Evolutionary conservation across 2,329 filamentous ascomycete genomes (phyloP), one percentile per base, ranked within the genome.

Genomic region (Pseudopithomyces chartarum): DNA sequence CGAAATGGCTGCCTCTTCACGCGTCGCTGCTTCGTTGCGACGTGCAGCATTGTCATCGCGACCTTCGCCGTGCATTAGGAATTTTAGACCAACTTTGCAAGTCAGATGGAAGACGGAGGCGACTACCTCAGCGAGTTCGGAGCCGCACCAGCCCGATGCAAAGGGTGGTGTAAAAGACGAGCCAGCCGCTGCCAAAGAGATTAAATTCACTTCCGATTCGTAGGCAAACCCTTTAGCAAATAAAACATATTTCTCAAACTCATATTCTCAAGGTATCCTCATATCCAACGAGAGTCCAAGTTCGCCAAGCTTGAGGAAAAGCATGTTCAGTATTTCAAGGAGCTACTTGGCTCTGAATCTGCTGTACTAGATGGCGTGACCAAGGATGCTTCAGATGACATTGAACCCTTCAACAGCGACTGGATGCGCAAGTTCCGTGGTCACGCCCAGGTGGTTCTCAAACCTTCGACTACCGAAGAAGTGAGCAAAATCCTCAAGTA

Each of bases 351-450:
- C 54, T 84, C 85, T 47, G 86, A 89, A 34, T 90, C 90, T 34
- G 92, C 92, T 1, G 83, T 97, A 50, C 86, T 98, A 59, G 93
- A 97, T 73, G 91, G 91, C 49, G 84, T 97, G 53, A 91, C 87
- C 3, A 78, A 86, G 64, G 87, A 93, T 76, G 87, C 87, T 13
- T 80, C 83, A 2, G 90, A 91, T 67, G 95, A 98, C 73, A 84
- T 98, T 63, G 91, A 95, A 73, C 85, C 90, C 7, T 99, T 92
- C 84, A 99, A 99, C 78, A 87, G 88, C 73, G 95, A 99, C 79
- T 99, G 96, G 95, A 97, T 99, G 93, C 89, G 91, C 78, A 99
- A 99, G 80, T 99, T 97, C 81, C 88, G 91, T 59, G 96, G 95
- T 29, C 92, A 97, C 77, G 87, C 91, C 59, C 87, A 88, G 70